Evolutionary conservation across 805 yeast species (phyloP), one percentile per base, ranked within the genome.

Genomic region (Suhomyces sp.): DNA sequence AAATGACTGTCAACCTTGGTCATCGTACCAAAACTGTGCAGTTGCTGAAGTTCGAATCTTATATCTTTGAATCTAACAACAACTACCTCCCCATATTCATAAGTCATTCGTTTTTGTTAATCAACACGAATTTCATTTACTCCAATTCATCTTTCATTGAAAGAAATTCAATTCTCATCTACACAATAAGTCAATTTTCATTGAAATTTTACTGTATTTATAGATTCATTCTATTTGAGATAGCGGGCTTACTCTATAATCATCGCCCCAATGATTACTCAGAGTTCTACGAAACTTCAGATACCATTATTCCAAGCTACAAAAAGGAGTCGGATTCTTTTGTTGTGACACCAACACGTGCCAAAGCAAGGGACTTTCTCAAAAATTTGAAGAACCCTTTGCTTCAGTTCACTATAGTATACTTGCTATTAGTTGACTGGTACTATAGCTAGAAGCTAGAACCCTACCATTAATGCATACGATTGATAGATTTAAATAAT

Each of bases 61-160:
- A 47, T 41, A 22, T 19, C 13, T 53, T 54, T 23, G 71, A 64
- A 24, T 59, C 64, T 23, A 73, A 73, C 59, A 70, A 71, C 53
- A 70, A 69, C 55, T 68, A 60, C 49, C 58, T 72, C 46, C 75
- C 76, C 1, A 59, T 71, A 9, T 61, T 72, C 55, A 65, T 73
- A 36, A 66, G 71, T 33, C 71, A 67, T 54, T 70, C 75, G 22
- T 72, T 70, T 54, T 51, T 67, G n/a, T 59, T 58, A 22, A 58
- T 70, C 8, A 66, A 64, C 44, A 48, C 60, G 49, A 54, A 56
- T 33, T 63, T 65, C 56, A 63, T 62, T 5, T 55, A 60, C 36
- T 36, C 50, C 49, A 47, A 26, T n/a, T 44, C 44, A 7, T 23
- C 29, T 7, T 12, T 19, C 42, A 19, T 27, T 8, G 22, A 27